Percentiles rank a stretch among this genome's conserved stretches.
phyloP scores from a whole-genome alignment of 257 asterid species.

The Solanum sitiens region DNA sequence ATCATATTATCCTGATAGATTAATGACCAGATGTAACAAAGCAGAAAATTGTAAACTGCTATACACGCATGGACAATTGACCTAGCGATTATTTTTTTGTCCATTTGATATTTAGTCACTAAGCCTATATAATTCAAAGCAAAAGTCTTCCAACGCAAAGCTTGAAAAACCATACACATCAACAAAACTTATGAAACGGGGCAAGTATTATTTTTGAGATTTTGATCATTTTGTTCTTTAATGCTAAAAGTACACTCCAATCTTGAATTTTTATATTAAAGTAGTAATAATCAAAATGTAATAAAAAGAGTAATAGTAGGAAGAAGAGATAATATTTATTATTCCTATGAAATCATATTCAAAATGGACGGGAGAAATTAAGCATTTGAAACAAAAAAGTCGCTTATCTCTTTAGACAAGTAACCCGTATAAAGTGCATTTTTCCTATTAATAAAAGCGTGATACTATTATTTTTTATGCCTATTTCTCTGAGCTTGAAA shows the following conservation, averaged over 20 bases:
- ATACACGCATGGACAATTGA: not conserved
- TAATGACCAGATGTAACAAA: not conserved
- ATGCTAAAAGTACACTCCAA: no score
- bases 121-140: not conserved
- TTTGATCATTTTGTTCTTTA: no score
- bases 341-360: no score
- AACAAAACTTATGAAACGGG: no score
- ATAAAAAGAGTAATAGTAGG: no score
- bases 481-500: not conserved
- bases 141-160: not conserved
- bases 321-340: no score
- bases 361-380: not conserved
- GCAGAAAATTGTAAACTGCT: not conserved
- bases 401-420: not conserved
- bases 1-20: not conserved
- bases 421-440: not conserved
- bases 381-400: not conserved
- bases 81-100: not conserved
- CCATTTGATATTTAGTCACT: not conserved
- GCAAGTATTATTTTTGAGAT: no score
- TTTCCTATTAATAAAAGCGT: no score
- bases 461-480: not conserved
- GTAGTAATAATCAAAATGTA: no score
- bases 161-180: not conserved
- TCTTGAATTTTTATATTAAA: no score